Evolutionary conservation across 2,329 filamentous ascomycete species (phyloP).

Genomic region (Calonectria hawksworthii): DNA sequence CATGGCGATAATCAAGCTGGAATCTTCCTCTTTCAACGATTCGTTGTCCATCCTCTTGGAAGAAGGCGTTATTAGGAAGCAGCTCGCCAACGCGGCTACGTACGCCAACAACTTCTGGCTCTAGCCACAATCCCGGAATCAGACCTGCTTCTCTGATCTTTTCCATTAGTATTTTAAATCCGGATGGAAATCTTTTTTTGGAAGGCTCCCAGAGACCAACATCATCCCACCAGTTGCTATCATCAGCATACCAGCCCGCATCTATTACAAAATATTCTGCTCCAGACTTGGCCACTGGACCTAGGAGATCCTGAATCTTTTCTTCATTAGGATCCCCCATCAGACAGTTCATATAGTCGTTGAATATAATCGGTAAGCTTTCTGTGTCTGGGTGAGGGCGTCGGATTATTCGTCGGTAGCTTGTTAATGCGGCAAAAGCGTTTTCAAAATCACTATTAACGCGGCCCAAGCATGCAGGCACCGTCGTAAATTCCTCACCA

Average conservation of each 20-base stretch:
- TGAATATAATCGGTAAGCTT: slow-evolving; percentile 51
- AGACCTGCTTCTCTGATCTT: slow-evolving; percentile 45
- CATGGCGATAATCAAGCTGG: slow-evolving; percentile 52
- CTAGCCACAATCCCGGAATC: slow-evolving; percentile 51
- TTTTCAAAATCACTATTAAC: slow-evolving; percentile 36
- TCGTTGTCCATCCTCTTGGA: slow-evolving; percentile 47
- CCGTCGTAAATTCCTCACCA: slow-evolving; percentile 39
- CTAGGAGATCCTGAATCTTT: slow-evolving; percentile 48
- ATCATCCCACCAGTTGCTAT: slow-evolving; percentile 52
- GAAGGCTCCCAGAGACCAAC: slow-evolving; percentile 53
- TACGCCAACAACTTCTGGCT: slow-evolving; percentile 53
- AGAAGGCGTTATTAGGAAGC: slow-evolving; percentile 50
- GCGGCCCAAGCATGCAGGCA: slow-evolving; percentile 42
- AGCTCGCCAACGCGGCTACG: slow-evolving; percentile 31
- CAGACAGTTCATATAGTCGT: slow-evolving; percentile 57
- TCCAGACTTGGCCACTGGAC: slow-evolving; percentile 45
- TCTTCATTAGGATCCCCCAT: slow-evolving; percentile 54
- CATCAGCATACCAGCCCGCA: slow-evolving; percentile 54
- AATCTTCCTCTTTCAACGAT: slow-evolving; percentile 49
- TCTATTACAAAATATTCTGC: slow-evolving; percentile 56
- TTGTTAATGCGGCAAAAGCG: slow-evolving; percentile 46
- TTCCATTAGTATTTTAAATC: slow-evolving; percentile 44
- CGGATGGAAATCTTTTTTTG: slow-evolving; percentile 48
- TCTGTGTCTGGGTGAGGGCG: slow-evolving; percentile 48
- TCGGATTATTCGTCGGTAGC: slow-evolving; percentile 48